Evolutionary conservation across 2,329 filamentous ascomycete species (phyloP).

Genomic region (Penicillium polonicum): DNA sequence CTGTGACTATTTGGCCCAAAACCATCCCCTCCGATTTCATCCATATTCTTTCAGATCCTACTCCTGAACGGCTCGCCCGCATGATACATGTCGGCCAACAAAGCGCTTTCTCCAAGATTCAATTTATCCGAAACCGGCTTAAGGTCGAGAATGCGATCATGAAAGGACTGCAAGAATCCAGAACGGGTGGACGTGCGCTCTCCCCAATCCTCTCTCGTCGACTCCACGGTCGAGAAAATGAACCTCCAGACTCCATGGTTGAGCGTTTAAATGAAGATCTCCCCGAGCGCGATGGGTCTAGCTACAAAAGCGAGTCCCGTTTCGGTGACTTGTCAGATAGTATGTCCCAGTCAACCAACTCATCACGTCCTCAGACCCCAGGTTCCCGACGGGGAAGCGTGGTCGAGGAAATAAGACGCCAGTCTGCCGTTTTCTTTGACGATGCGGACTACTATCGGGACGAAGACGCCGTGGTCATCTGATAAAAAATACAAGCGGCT

Average conservation of each 20-base stretch:
- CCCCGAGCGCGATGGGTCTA: conserved; percentile 24
- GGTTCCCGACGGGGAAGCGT: conserved; percentile 31
- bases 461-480: conserved; percentile 25
- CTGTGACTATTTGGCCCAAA: conserved; percentile 94
- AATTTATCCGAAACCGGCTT: conserved; percentile 85
- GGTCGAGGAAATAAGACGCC: conserved; percentile 46
- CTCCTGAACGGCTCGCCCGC: conserved; percentile 68
- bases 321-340: conserved; percentile 24
- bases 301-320: conserved; percentile 25
- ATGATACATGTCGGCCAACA: conserved; percentile 92
- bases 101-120: conserved; percentile 84
- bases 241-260: conserved; percentile 20
- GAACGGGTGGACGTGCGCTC: conserved; percentile 25
- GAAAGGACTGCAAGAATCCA: conserved; percentile 49
- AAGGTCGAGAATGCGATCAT: conserved; percentile 72
- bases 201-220: conserved; percentile 33
- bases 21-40: conserved; percentile 75
- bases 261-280: conserved; percentile 31
- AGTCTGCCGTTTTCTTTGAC: conserved; percentile 50
- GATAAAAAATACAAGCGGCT: conserved; percentile 15
- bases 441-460: conserved; percentile 39
- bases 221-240: conserved; percentile 18
- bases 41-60: conserved; percentile 83
- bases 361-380: conserved; percentile 25
- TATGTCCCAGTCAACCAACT: conserved; percentile 22